Conservation (phyloP, 371 early-diverging fungal genomes). For the Basidiobolus meristosporus region DNA sequence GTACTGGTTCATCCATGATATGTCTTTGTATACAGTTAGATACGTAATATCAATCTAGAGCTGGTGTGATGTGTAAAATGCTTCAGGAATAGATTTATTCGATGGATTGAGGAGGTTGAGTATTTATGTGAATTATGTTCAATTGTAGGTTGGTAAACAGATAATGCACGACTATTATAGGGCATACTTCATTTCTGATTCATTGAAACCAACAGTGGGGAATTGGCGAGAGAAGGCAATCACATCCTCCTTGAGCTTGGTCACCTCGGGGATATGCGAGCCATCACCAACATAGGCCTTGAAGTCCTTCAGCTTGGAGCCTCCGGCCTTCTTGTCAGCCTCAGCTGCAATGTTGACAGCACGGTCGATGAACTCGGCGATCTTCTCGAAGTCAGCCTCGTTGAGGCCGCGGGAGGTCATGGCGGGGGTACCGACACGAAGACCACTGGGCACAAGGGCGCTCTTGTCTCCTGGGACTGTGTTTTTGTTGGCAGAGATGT, state of each 20-base stretch:
- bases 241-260: constrained; percentile 38
- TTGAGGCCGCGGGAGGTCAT: constrained; percentile 92
- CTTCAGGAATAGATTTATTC: too few species aligned
- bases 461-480: constrained; percentile 93
- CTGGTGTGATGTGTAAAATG: too few species aligned
- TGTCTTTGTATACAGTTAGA: too few species aligned
- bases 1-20: too few species aligned
- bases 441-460: constrained; percentile 89
- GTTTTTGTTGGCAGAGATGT: constrained; percentile 97
- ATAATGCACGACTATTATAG: too few species aligned
- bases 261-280: constrained; percentile 19
- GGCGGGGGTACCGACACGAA: constrained; percentile 86
- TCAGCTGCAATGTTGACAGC: constrained; percentile 52
- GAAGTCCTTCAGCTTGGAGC: constrained; percentile 53
- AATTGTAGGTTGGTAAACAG: too few species aligned
- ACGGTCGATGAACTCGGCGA: constrained; percentile 72
- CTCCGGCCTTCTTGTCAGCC: constrained; percentile 18
- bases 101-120: too few species aligned
- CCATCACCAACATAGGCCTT: constrained; percentile 38
- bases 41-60: too few species aligned
- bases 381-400: constrained; percentile 67
- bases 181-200: constrained; percentile 26
- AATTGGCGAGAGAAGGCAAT: constrained; percentile 37
- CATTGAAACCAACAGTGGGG: constrained; percentile 49
- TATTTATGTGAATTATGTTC: too few species aligned